Conservation (phyloP, 345 rosid species). For the rapeseed (Brassica napus) region Da-Ae NC_063450.1:7114001-7114500, state of each 20-base stretch:
- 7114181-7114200: not conserved
- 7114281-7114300: not conserved
- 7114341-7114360: not conserved
- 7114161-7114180: not conserved
- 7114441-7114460: not conserved
- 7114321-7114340: not conserved
- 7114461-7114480: not conserved
- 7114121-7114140: not conserved
- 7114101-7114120: slow-evolving; percentile 8
- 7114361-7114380: not conserved
- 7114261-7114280: not conserved
- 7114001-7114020: slow-evolving; percentile 23
- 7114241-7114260: not conserved
- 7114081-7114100: slow-evolving; percentile 8
- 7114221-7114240: not conserved
- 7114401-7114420: not conserved
- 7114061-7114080: not conserved
- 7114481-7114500: not conserved
- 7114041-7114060: not conserved
- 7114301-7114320: not conserved
- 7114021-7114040: not conserved
- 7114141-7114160: not conserved
- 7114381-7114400: not conserved
- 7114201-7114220: not conserved
- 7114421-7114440: not conserved